Evolutionary conservation across 75 land plant genomes (phyloP).

Genomic region (Cryptomeria japonica): DNA sequence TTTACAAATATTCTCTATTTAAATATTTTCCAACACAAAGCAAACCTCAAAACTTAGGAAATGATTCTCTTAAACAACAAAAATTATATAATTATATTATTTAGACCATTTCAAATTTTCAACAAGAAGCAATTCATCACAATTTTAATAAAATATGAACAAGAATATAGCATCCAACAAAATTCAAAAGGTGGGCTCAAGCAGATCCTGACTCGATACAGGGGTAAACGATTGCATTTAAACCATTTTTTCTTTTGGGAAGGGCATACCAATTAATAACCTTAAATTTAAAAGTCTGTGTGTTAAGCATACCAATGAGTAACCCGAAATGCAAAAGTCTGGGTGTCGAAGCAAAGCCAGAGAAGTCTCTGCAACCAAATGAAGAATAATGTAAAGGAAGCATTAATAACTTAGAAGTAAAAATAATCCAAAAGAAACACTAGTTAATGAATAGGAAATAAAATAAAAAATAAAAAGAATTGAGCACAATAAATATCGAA

Average conservation of each 20-base stretch:
- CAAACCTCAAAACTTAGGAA: no score
- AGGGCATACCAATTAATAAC: conserved; percentile 59
- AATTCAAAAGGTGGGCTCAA: background rate
- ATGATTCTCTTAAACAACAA: no score
- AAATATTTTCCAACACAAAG: no score
- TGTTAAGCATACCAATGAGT: conserved; percentile 75
- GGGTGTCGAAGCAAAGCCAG: conserved; percentile 95
- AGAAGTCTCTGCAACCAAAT: conserved; percentile 70
- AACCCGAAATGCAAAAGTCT: conserved; percentile 90
- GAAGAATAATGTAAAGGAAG: background rate
- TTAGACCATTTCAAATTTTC: no score
- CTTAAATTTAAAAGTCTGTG: conserved; percentile 92
- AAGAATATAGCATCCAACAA: background rate
- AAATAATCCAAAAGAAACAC: background rate
- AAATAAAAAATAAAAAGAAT: background rate
- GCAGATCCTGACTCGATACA: background rate
- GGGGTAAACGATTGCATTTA: background rate
- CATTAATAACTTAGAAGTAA: background rate
- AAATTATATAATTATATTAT: no score
- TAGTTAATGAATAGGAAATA: background rate
- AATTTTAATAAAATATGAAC: no score
- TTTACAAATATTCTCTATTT: no score
- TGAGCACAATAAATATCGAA: no score
- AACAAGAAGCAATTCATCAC: no score
- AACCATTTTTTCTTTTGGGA: background rate